Evolutionary conservation across 768 basidiomycete genomes (phyloP), one percentile per base, ranked within the genome.

Genomic region (Phlebiopsis gigantea): DNA sequence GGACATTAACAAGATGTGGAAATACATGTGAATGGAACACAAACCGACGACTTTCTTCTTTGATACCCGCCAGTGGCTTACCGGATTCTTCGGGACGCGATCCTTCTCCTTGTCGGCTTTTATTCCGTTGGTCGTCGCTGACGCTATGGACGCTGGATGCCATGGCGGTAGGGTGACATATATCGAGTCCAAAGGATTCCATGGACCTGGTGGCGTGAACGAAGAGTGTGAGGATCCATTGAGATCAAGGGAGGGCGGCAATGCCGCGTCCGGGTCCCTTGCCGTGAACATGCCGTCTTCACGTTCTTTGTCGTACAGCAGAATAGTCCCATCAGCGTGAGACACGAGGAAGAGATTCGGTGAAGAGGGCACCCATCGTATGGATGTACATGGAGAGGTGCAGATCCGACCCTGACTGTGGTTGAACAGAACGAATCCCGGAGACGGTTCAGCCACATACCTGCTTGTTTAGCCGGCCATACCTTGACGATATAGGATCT

Each of bases 281-380:
- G 86, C 80, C 1, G 74, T 80, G 65, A 93, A 93, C 2, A 76
- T 64, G 15, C 90, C 90, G 58, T 96, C 93, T 47, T 93, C 93
- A 29, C 90, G 86, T 63, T 95, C 93, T 65, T 87, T 92, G 71
- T 95, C 93, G 64, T 92, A 95, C 17, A 93, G 83, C 39, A 94
- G 79, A 58, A 96, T 85, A 5, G 92, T 87, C 5, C 93, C 93
- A 62, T 96, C 91, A 22, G 88, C 88, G 67, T 95, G 90, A 5
- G 90, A 88, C 15, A 86, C 91, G 29, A 94, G 78, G 67, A 96
- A 94, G 17, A 93, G 79, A 34, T 87, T 86, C 1, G 84, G 75
- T 0, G 90, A 90, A 2, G 80, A 78, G 7, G 91, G 90, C 5
- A 94, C 89, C 92, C 93, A 94, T 60, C 84, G 83, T 29, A 95